Percentiles rank a stretch among this genome's conserved stretches.
Evolutionary conservation across 768 basidiomycete genomes (phyloP).

Genomic region (Neoboletus magnificus): DNA sequence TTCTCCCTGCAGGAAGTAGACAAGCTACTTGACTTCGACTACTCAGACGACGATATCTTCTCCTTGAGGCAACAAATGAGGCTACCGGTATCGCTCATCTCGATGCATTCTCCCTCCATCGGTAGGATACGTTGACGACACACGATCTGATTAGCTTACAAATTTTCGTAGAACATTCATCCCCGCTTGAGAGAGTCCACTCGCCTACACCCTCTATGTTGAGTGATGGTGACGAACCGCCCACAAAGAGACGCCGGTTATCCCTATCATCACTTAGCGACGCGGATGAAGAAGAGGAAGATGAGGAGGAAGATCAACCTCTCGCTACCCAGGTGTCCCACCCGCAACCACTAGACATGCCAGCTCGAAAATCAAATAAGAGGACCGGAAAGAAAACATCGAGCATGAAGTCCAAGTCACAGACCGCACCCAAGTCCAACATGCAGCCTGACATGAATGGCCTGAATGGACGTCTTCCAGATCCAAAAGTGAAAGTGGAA

Average conservation of each 20-base stretch:
- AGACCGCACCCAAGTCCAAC: conserved; percentile 48
- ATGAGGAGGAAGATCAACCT: conserved; percentile 60
- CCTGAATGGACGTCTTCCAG: conserved; percentile 47
- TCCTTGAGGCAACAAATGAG: conserved; percentile 72
- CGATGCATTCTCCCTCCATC: conserved; percentile 50
- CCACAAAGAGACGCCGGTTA: conserved; percentile 50
- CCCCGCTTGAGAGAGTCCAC: conserved; percentile 15
- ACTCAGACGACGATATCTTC: conserved; percentile 64
- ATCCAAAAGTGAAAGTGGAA: conserved; percentile 63
- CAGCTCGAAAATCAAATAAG: conserved; percentile 33
- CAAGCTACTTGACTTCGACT: conserved; percentile 76
- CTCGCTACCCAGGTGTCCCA: conserved; percentile 46
- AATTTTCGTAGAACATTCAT: conserved; percentile 23
- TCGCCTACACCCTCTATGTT: conserved; percentile 42
- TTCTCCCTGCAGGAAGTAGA: conserved; percentile 58
- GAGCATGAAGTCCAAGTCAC: conserved; percentile 58
- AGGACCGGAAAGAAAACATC: conserved; percentile 54
- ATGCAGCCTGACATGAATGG: conserved; percentile 37
- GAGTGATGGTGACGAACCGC: conserved; percentile 44
- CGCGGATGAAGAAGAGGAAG: conserved; percentile 40
- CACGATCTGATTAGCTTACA: conserved; percentile 1
- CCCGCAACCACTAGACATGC: conserved; percentile 29
- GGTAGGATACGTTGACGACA: conserved; percentile 37
- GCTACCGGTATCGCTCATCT: conserved; percentile 47
- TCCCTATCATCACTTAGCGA: conserved; percentile 57